These are phyloP conservation scores for Lecanoromycetidae sp. DNA, from an alignment of 2,329 filamentous ascomycete species.

Conservation along the genomic window DNA sequence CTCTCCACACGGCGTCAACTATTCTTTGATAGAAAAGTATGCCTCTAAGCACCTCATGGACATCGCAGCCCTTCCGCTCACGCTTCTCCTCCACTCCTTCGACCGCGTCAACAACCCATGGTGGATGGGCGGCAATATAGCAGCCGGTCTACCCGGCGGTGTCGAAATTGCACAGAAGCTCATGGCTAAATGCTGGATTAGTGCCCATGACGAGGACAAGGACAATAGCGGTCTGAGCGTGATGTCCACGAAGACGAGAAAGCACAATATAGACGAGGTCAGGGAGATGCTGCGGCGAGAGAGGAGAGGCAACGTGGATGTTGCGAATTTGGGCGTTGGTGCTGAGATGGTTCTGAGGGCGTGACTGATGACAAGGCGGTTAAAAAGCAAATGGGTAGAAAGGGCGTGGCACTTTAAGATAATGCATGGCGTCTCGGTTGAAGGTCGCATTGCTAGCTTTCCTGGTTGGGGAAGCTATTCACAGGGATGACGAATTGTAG, in stretches of 20 bases:
- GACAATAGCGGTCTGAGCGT: constrained; percentile 37
- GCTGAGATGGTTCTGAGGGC: constrained; percentile 14
- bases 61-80: constrained; percentile 37
- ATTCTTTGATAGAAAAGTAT: constrained; percentile 36
- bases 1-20: constrained; percentile 40
- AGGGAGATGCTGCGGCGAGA: constrained; percentile 24
- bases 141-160: constrained; percentile 38
- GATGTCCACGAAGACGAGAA: constrained; percentile 31
- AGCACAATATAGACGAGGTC: constrained; percentile 27
- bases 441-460: no score
- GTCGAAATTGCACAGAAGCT: constrained; percentile 37
- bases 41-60: constrained; percentile 35
- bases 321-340: constrained; percentile 11
- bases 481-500: no score
- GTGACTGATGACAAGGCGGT: no score
- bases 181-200: constrained; percentile 41
- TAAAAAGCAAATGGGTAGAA: no score
- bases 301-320: constrained; percentile 8
- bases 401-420: no score
- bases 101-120: constrained; percentile 41
- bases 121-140: constrained; percentile 42
- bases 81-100: constrained; percentile 41
- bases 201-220: constrained; percentile 43
- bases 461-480: no score
- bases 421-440: no score